phyloP scores from a whole-genome alignment of 2,329 filamentous ascomycete species.

The Aspergillus chevalieri region DNA sequence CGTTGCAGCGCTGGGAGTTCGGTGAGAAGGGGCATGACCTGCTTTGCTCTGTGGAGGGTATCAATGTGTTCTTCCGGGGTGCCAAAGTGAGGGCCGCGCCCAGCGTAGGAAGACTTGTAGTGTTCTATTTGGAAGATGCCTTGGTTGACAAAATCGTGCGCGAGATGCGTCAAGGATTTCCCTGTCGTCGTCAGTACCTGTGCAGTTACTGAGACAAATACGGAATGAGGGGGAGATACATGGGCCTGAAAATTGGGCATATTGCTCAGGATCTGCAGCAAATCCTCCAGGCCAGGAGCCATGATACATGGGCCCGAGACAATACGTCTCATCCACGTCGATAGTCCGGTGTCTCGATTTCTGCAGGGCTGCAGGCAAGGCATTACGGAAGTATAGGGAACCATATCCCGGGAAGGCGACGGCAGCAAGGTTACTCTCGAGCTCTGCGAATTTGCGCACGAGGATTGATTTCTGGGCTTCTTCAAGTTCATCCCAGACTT shows the following conservation, averaged over 20 bases:
- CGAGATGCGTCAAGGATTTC: constrained; percentile 8
- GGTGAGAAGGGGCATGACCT: constrained; percentile 7
- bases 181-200: constrained; percentile 2
- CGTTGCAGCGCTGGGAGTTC: constrained; percentile 1
- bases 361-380: constrained; percentile 1
- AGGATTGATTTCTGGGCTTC: constrained; percentile 17
- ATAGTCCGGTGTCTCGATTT: constrained; percentile 1
- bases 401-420: constrained; percentile 17
- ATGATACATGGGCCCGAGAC: constrained; percentile 12
- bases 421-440: constrained; percentile 20
- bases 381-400: constrained; percentile 7
- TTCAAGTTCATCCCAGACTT: constrained; percentile 22
- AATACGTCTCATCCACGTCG: constrained; percentile 11
- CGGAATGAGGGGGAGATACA: constrained; percentile 4
- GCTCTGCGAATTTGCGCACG: constrained; percentile 19
- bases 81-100: constrained; percentile 12
- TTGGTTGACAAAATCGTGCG: constrained; percentile 6
- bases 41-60: constrained; percentile 5
- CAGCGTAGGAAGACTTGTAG: constrained; percentile 7
- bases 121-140: constrained; percentile 10
- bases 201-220: no score
- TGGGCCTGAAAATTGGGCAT: constrained; percentile 11
- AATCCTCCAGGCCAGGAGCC: constrained; percentile 12
- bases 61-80: constrained; percentile 9
- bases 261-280: constrained; percentile 6